Evolutionary conservation across 257 asterid species (phyloP).

Genomic region (Scutellaria barbata): DNA sequence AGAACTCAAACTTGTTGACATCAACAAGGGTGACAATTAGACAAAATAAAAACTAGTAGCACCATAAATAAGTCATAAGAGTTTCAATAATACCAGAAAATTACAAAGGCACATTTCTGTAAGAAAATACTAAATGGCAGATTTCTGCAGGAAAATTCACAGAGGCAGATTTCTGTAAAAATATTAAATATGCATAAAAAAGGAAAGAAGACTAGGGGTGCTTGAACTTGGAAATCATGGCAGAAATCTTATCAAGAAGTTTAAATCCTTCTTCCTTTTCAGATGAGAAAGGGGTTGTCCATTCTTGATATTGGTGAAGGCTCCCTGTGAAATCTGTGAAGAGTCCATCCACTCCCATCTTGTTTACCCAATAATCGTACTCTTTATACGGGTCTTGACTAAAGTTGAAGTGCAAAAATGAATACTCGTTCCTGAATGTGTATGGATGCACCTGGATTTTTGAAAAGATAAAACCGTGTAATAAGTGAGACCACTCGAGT

Average conservation of each 20-base stretch:
- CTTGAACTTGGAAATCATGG: constrained; percentile 62
- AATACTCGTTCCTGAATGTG: constrained; percentile 82
- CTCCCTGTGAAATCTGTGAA: constrained; percentile 95
- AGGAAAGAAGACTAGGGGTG: constrained; percentile 34
- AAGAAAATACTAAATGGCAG: too few relatives aligned
- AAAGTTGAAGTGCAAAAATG: constrained; percentile 82
- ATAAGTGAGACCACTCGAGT: neutral
- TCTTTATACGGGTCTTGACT: constrained; percentile 87
- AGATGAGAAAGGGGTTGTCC: constrained; percentile 60
- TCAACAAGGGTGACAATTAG: too few relatives aligned
- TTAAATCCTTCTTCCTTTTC: constrained; percentile 56
- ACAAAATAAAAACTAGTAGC: too few relatives aligned
- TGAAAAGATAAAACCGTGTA: too few relatives aligned
- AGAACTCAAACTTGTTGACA: too few relatives aligned
- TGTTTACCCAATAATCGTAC: constrained; percentile 75
- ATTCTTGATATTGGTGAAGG: constrained; percentile 83
- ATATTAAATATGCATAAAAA: too few relatives aligned
- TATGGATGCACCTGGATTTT: constrained; percentile 95
- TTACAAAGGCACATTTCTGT: too few relatives aligned
- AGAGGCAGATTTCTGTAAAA: too few relatives aligned
- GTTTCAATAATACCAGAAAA: too few relatives aligned
- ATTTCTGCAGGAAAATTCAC: too few relatives aligned
- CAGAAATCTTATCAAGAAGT: constrained; percentile 59
- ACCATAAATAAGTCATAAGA: too few relatives aligned
- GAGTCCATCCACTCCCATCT: constrained; percentile 85